Base-by-base conservation (phyloP, 148 eudicot species). In the Amaranthus hypochondriacus region DNA sequence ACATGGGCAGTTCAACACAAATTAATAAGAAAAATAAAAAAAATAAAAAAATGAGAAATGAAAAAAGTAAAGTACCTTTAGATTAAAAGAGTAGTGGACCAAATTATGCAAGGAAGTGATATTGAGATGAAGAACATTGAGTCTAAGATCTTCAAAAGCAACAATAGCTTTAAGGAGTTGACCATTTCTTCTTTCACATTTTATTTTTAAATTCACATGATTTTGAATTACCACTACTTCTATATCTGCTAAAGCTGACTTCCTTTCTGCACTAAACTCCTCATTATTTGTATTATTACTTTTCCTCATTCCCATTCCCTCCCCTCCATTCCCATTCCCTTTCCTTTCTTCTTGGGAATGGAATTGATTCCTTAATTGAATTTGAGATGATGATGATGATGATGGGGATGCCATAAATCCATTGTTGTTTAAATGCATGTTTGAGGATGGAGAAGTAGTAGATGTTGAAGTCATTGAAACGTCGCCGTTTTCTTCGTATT, bases 101-200 rank as follows among this genome's bases (percentile, higher is more conserved):
- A 81, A 68, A 74, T 21, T 55, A 59, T 82, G 79, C 62, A 76
- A 76, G 62, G 89, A 82, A 5, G 84, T 82, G 79, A 86, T 82
- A 21, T 86, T 86, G 68, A 86, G 89, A 54, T 86, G 89, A 42
- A 86, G 82, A 63, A 86, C 82, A 56, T 85, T 77, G 6, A 86
- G 79, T 62, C 84, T 78, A 50, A 86, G 81, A 52, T 84, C 81
- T 82, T 86, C 89, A 64, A 86, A 76, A 0, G 81, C 87, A 43
- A 82, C 57, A 81, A 86, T 77, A 44, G 84, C 79, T 56, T 75
- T 82, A 6, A 86, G 60, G 12, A 86, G 81, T 65, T 80, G 80
- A 12, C 89, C 87, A 0, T 70, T 66, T 73, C 77, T 81, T 70
- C 90, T 80, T 44, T 79, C 73, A 48, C 87, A 87, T 58, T 79